Conservation (phyloP, 1,284 basidiomycete genomes). For the Omphalotus olearius region DNA sequence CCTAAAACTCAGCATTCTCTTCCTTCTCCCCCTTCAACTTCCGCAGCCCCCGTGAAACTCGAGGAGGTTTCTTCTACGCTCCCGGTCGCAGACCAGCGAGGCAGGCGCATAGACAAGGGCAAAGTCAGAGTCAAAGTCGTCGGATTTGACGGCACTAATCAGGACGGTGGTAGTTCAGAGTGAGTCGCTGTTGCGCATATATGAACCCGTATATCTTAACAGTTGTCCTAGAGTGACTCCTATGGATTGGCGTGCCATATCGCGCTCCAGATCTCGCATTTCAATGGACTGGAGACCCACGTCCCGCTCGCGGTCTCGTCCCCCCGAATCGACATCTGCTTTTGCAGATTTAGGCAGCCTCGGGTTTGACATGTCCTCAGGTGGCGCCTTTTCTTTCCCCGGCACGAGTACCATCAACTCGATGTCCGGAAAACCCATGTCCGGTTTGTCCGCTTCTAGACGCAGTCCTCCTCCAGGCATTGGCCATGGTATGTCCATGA, state of each 20-base stretch:
- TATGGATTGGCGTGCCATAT: constrained; percentile 95
- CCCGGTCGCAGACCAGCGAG: constrained; percentile 40
- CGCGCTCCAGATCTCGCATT: constrained; percentile 88
- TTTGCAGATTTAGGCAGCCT: constrained; percentile 42
- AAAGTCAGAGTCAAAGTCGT: constrained; percentile 70
- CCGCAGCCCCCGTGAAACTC: not conserved
- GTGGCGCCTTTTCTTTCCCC: constrained; percentile 27
- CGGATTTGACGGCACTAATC: constrained; percentile 73
- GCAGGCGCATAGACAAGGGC: constrained; percentile 71
- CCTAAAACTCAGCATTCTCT: constrained; percentile 6
- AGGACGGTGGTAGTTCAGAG: constrained; percentile 71
- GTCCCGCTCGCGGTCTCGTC: constrained; percentile 71
- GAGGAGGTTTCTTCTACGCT: constrained; percentile 1
- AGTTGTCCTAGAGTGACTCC: constrained; percentile 40
- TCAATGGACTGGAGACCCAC: constrained; percentile 81
- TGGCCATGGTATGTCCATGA: constrained; percentile 1
- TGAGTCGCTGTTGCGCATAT: constrained; percentile 44
- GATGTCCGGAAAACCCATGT: constrained; percentile 44
- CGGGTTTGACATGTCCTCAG: constrained; percentile 37
- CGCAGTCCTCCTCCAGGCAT: constrained; percentile 39
- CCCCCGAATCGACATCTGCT: constrained; percentile 39
- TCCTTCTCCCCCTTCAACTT: not conserved
- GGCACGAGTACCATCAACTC: constrained; percentile 31
- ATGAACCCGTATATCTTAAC: constrained; percentile 8
- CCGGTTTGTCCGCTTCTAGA: constrained; percentile 38